Evolutionary conservation across 2,329 filamentous ascomycete genomes (phyloP).

Genomic region (Colletotrichum cuscutae): DNA sequence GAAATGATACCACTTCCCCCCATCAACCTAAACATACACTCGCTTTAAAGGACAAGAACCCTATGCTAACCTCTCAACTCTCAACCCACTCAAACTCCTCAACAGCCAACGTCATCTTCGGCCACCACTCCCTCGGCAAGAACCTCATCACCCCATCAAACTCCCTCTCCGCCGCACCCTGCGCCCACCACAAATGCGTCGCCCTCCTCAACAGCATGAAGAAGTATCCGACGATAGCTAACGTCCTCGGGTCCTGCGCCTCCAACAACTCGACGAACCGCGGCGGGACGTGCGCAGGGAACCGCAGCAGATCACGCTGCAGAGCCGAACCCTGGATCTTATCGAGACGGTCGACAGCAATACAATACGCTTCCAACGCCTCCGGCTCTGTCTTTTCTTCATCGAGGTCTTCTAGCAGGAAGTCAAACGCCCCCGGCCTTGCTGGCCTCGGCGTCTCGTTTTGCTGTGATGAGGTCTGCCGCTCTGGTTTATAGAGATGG

Average conservation of each 20-base stretch:
- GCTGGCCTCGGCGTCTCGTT: neutral
- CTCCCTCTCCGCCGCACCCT: neutral
- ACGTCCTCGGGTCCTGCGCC: neutral
- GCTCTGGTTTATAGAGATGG: neutral
- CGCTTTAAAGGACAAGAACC: neutral
- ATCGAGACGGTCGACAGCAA: neutral
- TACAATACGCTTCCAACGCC: neutral
- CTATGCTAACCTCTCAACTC: neutral
- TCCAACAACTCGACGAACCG: neutral
- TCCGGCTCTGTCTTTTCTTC: neutral
- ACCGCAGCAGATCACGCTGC: neutral
- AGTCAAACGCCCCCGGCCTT: neutral
- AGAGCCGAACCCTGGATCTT: neutral
- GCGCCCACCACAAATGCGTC: neutral
- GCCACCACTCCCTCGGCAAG: neutral
- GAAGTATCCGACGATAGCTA: neutral
- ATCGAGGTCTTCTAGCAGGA: neutral
- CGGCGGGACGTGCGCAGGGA: neutral
- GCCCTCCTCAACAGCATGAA: neutral
- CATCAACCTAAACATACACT: neutral
- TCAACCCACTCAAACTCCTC: neutral
- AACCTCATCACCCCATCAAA: neutral
- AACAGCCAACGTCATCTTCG: neutral
- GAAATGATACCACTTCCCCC: too few species aligned
- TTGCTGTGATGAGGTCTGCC: neutral